These are phyloP conservation scores for Diplodia intermedia DNA, from an alignment of 2,329 filamentous ascomycete species.

Conservation along the genomic window DNA sequence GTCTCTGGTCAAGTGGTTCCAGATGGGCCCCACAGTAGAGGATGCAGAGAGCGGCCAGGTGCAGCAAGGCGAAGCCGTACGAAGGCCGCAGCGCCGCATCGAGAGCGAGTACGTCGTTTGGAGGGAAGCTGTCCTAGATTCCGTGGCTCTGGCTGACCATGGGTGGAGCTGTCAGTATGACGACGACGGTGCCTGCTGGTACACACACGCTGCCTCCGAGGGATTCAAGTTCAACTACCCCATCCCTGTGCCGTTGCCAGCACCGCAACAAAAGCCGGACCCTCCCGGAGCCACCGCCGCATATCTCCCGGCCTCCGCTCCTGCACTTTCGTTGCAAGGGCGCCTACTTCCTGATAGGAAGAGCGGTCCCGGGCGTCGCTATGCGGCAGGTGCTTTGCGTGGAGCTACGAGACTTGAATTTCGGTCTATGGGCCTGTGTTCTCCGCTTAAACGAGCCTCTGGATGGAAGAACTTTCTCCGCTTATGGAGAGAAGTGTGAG, in stretches of 20 bases:
- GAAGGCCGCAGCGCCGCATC: background rate
- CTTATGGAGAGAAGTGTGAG: background rate
- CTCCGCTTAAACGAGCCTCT: background rate
- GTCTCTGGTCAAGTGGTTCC: background rate
- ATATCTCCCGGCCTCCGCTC: background rate
- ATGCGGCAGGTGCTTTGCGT: constrained; percentile 5
- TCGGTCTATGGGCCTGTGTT: background rate
- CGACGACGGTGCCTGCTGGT: background rate
- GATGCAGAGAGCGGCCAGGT: background rate
- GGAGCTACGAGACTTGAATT: background rate
- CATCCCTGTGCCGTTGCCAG: background rate
- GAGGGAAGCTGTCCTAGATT: background rate
- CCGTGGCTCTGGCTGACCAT: too few species aligned
- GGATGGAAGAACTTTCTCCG: background rate
- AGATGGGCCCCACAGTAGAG: background rate
- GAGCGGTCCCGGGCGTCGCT: background rate
- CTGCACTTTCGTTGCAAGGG: background rate
- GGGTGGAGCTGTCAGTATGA: too few species aligned
- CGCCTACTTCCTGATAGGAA: background rate
- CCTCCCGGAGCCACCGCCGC: too few species aligned
- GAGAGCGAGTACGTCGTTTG: background rate
- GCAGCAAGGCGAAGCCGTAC: background rate
- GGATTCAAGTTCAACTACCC: background rate
- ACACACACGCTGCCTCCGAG: background rate
- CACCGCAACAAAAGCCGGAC: background rate